Percentiles rank a stretch among this genome's conserved stretches.
phyloP scores from a whole-genome alignment of 169 alveolate genomes.

The Plasmodium berghei region DNA sequence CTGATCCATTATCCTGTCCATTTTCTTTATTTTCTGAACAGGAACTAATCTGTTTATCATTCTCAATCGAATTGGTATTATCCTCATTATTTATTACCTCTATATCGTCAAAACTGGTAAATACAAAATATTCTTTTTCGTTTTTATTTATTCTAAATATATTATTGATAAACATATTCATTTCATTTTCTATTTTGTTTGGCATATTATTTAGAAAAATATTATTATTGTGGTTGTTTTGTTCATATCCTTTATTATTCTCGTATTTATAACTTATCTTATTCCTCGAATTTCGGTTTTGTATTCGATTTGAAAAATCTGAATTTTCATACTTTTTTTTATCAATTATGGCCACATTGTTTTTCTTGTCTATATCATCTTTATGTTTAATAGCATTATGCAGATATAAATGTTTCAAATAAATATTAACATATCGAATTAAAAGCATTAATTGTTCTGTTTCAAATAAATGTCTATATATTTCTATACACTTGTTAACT shows the following conservation, averaged over 20 bases:
- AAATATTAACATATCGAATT: slow-evolving; percentile 46
- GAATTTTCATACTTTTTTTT: background rate
- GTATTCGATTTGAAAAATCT: background rate
- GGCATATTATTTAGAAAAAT: background rate
- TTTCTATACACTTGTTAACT: slow-evolving; percentile 22
- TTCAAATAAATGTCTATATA: slow-evolving; percentile 12
- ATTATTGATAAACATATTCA: slow-evolving; percentile 32
- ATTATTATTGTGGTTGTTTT: background rate
- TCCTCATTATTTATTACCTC: slow-evolving; percentile 1
- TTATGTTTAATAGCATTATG: slow-evolving; percentile 43
- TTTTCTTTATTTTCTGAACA: background rate
- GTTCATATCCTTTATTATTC: background rate
- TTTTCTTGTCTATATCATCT: background rate
- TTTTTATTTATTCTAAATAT: slow-evolving; percentile 65
- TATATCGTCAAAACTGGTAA: slow-evolving; percentile 54
- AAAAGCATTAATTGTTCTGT: slow-evolving; percentile 66
- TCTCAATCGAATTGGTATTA: background rate
- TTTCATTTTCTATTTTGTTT: slow-evolving; percentile 12
- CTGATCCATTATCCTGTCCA: background rate
- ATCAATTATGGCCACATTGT: background rate
- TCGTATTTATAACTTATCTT: background rate
- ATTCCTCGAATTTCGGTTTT: background rate
- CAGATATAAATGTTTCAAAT: slow-evolving; percentile 37
- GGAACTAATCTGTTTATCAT: background rate
- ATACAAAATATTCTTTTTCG: slow-evolving; percentile 55